Evolutionary conservation across 2,329 filamentous ascomycete genomes (phyloP).

Genomic region (Xylariomycetidae sp.): DNA sequence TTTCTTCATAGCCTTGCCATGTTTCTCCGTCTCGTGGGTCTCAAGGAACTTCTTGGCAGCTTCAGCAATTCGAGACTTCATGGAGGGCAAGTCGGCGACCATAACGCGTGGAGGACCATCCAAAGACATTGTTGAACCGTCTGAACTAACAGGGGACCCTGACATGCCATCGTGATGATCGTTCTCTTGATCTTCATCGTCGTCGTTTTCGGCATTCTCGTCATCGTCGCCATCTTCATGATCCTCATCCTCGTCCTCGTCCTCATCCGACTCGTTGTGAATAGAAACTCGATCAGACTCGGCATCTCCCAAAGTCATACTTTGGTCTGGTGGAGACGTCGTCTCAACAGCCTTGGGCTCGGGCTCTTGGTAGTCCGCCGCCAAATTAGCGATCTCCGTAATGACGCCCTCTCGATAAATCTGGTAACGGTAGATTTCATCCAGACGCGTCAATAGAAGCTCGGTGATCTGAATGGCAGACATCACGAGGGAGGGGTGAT

Average conservation of each 20-base stretch:
- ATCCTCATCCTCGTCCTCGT: constrained; percentile 45
- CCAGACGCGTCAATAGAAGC: constrained; percentile 75
- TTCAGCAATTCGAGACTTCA: constrained; percentile 67
- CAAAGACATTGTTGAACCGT: constrained; percentile 59
- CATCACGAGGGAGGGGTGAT: constrained; percentile 81
- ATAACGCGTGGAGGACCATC: constrained; percentile 47
- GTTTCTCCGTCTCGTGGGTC: constrained; percentile 70
- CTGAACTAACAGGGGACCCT: constrained; percentile 61
- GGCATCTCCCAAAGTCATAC: constrained; percentile 25
- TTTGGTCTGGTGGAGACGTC: constrained; percentile 17
- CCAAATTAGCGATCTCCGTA: constrained; percentile 78
- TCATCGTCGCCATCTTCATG: constrained; percentile 40
- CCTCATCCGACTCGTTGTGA: constrained; percentile 47
- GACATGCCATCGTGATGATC: constrained; percentile 49
- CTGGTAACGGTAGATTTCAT: constrained; percentile 87
- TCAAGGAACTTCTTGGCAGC: constrained; percentile 81
- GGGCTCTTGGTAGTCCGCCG: constrained; percentile 41
- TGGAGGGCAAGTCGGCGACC: constrained; percentile 44
- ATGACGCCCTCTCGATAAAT: constrained; percentile 97
- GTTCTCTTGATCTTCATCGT: constrained; percentile 45
- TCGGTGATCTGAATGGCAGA: constrained; percentile 86
- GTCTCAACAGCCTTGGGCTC: constrained; percentile 24
- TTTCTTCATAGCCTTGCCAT: constrained; percentile 65
- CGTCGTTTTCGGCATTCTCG: constrained; percentile 46
- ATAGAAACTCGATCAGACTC: constrained; percentile 29